Conservation (phyloP, 306 rosid genomes). For the Lablab purpureus region DNA sequence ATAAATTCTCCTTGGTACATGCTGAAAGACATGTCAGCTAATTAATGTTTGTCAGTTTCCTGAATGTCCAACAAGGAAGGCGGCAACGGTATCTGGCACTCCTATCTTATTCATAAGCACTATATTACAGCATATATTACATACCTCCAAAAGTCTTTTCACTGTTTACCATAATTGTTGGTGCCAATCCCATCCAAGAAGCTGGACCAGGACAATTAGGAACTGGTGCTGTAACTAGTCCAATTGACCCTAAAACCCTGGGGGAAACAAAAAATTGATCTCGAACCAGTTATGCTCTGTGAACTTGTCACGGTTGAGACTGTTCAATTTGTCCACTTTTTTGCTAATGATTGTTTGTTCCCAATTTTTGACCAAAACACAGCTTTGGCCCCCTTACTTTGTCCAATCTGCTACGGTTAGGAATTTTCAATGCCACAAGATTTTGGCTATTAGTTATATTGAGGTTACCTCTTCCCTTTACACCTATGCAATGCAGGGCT, state of each 20-base stretch:
- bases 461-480: neutral
- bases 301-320: neutral
- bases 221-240: neutral
- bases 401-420: neutral
- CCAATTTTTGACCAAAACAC: neutral
- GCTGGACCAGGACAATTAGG: neutral
- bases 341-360: neutral
- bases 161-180: neutral
- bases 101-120: neutral
- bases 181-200: neutral
- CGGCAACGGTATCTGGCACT: neutral
- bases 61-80: neutral
- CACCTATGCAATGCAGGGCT: neutral
- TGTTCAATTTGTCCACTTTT: neutral
- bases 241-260: neutral
- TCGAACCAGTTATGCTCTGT: neutral
- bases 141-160: constrained; percentile 5
- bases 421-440: neutral
- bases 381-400: neutral
- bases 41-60: neutral
- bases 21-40: neutral
- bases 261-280: neutral
- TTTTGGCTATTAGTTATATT: neutral
- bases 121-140: neutral
- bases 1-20: constrained; percentile 3